Evolutionary conservation across 177 flowering plant species (phyloP), one percentile per base, ranked within the genome.

Genomic region (Telopea speciosissima): DNA sequence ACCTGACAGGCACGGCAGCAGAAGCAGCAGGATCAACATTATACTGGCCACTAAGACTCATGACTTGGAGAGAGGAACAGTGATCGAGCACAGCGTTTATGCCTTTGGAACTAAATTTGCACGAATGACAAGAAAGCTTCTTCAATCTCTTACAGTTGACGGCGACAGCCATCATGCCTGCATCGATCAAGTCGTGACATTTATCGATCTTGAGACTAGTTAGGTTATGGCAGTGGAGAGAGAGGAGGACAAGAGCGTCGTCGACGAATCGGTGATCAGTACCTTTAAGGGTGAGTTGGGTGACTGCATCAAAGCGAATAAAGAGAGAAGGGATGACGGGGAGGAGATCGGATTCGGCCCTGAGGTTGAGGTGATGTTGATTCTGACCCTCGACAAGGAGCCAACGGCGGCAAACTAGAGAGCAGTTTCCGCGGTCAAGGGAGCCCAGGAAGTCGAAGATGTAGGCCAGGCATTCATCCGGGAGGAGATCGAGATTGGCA

Each of bases 101-200:
- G 25, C 93, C 98, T 70, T 80, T 83, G 28, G 87, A 82, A 22
- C 98, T 96, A 73, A 92, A 93, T 2, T 80, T 71, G 76, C 96
- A 93, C 0, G 92, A 90, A 60, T 89, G 97, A 69, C 88, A 88
- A 0, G 96, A 92, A 7, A 93, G 85, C 77, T 90, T 93, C 86
- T 79, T 86, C 86, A 93, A 81, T 2, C 74, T 68, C 70, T 72
- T 81, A 79, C 95, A 90, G 68, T 90, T 89, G 62, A 73, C 79
- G 0, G 97, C 88, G 52, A 92, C 86, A n/a, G 63, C 85, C 0
- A 73, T 70, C 86, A 93, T 83, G 16, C 98, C 97, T 4, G 79
- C 69, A 62, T 92, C 92, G 3, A 92, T 89, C 13, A 93, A 24
- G 63, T 88, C 90, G 8, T 90, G 86, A 76, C 98, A 92, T 0